These are phyloP conservation scores for Lichtheimia hyalospora DNA, from an alignment of 371 early-diverging fungal genomes.

Conservation along the genomic window DNA sequence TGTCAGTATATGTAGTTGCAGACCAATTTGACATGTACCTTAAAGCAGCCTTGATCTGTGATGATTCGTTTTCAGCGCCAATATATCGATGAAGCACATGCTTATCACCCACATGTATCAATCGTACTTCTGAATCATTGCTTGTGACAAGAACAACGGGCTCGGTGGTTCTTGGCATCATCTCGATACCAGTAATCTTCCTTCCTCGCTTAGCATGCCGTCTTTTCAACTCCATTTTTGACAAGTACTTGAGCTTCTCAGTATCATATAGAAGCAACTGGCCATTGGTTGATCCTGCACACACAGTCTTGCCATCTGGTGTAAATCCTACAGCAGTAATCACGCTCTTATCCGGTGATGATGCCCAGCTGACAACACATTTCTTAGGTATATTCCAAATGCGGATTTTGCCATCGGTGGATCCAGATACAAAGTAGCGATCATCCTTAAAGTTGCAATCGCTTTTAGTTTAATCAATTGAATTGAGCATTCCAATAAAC, in stretches of 20 bases:
- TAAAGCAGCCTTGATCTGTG: slow-evolving; percentile 74
- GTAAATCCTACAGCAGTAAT: slow-evolving; percentile 83
- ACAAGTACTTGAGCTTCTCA: slow-evolving; percentile 75
- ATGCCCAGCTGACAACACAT: slow-evolving; percentile 74
- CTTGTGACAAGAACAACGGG: slow-evolving; percentile 70
- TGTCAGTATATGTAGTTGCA: neutral
- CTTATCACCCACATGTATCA: slow-evolving; percentile 76
- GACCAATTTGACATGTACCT: slow-evolving; percentile 36
- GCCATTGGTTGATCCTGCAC: slow-evolving; percentile 82
- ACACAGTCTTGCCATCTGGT: slow-evolving; percentile 63
- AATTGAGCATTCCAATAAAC: neutral
- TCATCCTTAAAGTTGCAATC: slow-evolving; percentile 56
- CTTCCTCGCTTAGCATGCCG: slow-evolving; percentile 53
- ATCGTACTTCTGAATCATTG: slow-evolving; percentile 80
- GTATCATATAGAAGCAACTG: slow-evolving; percentile 78
- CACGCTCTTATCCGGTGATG: slow-evolving; percentile 60
- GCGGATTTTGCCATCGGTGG: slow-evolving; percentile 78
- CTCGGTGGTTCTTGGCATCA: slow-evolving; percentile 53
- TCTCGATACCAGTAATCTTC: slow-evolving; percentile 78
- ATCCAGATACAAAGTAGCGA: slow-evolving; percentile 77
- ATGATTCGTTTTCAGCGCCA: slow-evolving; percentile 67
- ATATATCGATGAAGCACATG: slow-evolving; percentile 73
- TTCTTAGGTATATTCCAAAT: slow-evolving; percentile 85
- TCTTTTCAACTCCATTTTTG: slow-evolving; percentile 72
- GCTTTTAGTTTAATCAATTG: neutral